Conservation (phyloP, 306 rosid genomes). For the Quercus berberidifolia region DNA sequence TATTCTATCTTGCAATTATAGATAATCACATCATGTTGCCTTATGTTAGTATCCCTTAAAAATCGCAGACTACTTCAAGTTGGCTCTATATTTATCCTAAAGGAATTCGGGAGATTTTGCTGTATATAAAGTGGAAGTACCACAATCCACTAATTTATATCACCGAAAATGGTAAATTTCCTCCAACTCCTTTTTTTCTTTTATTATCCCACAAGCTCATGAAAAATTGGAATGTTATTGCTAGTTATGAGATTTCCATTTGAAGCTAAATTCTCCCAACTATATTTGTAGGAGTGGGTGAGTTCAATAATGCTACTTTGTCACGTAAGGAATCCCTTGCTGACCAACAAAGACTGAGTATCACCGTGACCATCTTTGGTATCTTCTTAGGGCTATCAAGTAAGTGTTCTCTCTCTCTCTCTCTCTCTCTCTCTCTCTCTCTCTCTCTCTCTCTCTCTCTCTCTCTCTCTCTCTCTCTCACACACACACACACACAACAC, state of each 20-base stretch:
- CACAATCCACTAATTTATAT: slow-evolving; percentile 52
- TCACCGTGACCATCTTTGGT: slow-evolving; percentile 34
- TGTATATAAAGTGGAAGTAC: slow-evolving; percentile 43
- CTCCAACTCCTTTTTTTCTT: neutral
- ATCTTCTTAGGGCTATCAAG: slow-evolving; percentile 48
- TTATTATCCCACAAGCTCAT: neutral
- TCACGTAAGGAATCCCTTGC: slow-evolving; percentile 27
- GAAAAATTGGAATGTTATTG: neutral
- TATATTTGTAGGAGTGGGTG: neutral
- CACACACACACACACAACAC: no score
- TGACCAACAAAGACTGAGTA: slow-evolving; percentile 44
- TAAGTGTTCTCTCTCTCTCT: slow-evolving; percentile 24
- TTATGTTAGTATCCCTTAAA: neutral
- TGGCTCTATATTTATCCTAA: slow-evolving; percentile 61
- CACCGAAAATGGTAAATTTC: slow-evolving; percentile 61
- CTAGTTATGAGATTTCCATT: slow-evolving; percentile 1
- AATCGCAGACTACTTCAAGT: slow-evolving; percentile 40
- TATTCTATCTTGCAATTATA: no score
- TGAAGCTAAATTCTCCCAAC: neutral
- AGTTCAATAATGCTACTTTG: slow-evolving; percentile 9
- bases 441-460: neutral
- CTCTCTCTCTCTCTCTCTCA: neutral
- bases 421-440: neutral
- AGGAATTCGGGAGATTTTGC: slow-evolving; percentile 41
- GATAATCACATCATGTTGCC: no score